Percentiles rank a stretch among this genome's conserved stretches.
These are phyloP conservation scores for Alternaria dauci DNA, from an alignment of 2,329 filamentous ascomycete species.

Conservation along the genomic window DNA sequence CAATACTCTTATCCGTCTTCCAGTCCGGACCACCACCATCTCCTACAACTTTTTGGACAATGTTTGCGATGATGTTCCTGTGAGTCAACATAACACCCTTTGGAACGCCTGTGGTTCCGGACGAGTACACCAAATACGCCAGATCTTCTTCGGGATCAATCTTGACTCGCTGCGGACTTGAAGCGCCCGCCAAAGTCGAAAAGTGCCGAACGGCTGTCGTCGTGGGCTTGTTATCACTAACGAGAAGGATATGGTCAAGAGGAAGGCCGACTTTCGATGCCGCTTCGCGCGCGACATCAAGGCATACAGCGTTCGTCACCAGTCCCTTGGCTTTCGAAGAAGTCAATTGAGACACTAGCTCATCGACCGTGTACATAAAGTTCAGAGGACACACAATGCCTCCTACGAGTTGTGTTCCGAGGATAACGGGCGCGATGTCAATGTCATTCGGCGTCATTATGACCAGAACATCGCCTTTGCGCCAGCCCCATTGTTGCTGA, in stretches of 20 bases:
- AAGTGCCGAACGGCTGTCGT: background rate
- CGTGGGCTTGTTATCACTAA: background rate
- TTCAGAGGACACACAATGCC: slow-evolving; percentile 33
- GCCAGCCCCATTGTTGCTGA: background rate
- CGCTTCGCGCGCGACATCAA: background rate
- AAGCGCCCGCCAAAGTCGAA: background rate
- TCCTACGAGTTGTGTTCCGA: slow-evolving; percentile 28
- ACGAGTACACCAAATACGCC: slow-evolving; percentile 27
- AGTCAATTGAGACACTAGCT: slow-evolving; percentile 22
- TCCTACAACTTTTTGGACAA: slow-evolving; percentile 45
- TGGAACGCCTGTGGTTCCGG: slow-evolving; percentile 53
- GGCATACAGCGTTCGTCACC: slow-evolving; percentile 7
- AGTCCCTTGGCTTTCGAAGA: slow-evolving; percentile 19
- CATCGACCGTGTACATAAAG: slow-evolving; percentile 23
- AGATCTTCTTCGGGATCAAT: slow-evolving; percentile 18
- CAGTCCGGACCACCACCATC: slow-evolving; percentile 23
- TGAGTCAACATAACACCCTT: slow-evolving; percentile 55
- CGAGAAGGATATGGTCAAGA: background rate
- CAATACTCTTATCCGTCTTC: slow-evolving; percentile 48
- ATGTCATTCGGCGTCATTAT: slow-evolving; percentile 1
- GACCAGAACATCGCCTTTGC: background rate
- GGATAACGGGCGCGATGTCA: slow-evolving; percentile 7
- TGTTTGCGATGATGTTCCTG: slow-evolving; percentile 51
- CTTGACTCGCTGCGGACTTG: background rate
- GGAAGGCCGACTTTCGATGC: slow-evolving; percentile 1